Evolutionary conservation across 129 eudicot genomes (phyloP).

Genomic region (Glebionis coronaria): DNA sequence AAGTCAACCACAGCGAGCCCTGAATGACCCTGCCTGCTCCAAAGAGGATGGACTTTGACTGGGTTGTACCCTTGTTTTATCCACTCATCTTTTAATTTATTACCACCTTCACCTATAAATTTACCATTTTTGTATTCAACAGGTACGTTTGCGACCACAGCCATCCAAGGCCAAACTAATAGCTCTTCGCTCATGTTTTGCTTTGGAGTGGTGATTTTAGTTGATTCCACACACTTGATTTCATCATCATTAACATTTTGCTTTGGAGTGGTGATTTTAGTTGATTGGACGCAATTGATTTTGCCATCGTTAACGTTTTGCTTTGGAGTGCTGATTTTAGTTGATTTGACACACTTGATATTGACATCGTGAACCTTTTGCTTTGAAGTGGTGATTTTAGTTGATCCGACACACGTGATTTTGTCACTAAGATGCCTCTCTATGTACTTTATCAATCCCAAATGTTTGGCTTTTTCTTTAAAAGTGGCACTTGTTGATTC

Average conservation of each 20-base stretch:
- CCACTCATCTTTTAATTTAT: constrained; percentile 52
- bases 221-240: too few relatives aligned
- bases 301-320: too few relatives aligned
- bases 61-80: constrained; percentile 53
- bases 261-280: too few relatives aligned
- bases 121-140: constrained; percentile 29
- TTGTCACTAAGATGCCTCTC: constrained; percentile 18
- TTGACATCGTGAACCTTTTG: too few relatives aligned
- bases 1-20: constrained; percentile 67
- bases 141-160: constrained; percentile 58
- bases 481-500: constrained; percentile 40
- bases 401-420: constrained; percentile 3
- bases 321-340: too few relatives aligned
- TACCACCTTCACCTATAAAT: constrained; percentile 55
- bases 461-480: constrained; percentile 53
- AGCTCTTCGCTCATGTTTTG: constrained; percentile 35
- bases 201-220: too few relatives aligned
- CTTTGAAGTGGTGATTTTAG: not conserved
- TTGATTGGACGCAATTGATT: too few relatives aligned
- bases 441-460: constrained; percentile 46
- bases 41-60: constrained; percentile 57
- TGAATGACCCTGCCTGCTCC: constrained; percentile 50
- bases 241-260: too few relatives aligned
- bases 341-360: too few relatives aligned
- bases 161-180: constrained; percentile 75